phyloP scores from a whole-genome alignment of 208 protist species.

The Borovskyia barvae region DNA sequence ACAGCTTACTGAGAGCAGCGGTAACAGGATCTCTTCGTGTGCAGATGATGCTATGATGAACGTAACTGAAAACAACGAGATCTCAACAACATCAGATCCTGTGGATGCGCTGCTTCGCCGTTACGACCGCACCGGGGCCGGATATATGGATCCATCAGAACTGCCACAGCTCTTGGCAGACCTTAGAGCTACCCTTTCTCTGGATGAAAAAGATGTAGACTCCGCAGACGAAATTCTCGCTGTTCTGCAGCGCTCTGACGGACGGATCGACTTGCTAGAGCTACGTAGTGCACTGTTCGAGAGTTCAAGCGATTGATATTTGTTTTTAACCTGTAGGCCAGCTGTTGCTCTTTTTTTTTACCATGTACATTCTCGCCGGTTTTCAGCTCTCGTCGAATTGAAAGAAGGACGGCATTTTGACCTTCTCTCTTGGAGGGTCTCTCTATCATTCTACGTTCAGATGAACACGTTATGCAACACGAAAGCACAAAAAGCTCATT shows the following conservation, averaged over 20 bases:
- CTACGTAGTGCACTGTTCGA: conserved; percentile 72
- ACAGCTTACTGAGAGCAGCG: conserved; percentile 41
- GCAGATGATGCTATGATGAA: background rate
- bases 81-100: conserved; percentile 36
- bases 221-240: conserved; percentile 48
- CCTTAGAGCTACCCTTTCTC: conserved; percentile 37
- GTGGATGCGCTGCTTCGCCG: conserved; percentile 52
- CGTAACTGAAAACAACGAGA: conserved; percentile 12
- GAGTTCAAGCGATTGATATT: background rate
- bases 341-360: background rate
- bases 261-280: conserved; percentile 64
- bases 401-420: too few species aligned
- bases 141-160: conserved; percentile 30
- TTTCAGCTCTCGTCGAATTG: too few species aligned
- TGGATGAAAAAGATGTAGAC: conserved; percentile 50
- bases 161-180: conserved; percentile 62
- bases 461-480: too few species aligned
- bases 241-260: conserved; percentile 28
- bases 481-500: too few species aligned
- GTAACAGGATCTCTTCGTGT: background rate
- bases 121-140: conserved; percentile 54
- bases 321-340: background rate
- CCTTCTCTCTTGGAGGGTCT: too few species aligned
- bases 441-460: too few species aligned
- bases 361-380: background rate